Evolutionary conservation across 108 stramenopile genomes (phyloP), one percentile per base, ranked within the genome.

Genomic region (Discostella pseudostelligera): DNA sequence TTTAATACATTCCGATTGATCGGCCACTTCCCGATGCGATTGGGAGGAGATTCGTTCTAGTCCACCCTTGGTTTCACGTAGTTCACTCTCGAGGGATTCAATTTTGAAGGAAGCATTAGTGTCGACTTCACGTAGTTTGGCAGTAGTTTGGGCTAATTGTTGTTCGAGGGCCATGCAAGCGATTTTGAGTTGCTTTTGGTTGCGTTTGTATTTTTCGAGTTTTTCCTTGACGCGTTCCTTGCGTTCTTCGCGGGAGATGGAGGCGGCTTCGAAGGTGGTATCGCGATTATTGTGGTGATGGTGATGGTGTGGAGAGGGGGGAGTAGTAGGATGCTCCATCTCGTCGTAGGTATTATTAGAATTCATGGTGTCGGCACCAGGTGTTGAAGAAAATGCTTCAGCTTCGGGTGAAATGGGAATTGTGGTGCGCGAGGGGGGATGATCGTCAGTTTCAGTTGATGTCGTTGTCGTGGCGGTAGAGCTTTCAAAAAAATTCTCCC

Each of bases 81-180:
- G 24, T 47, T 76, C 67, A 4, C 19, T 39, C 32, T 76, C 74
- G 32, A 76, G 59, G 17, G 53, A 29, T 21, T 69, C 61, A 32
- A 76, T 76, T 50, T 58, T 68, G 25, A 22, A 62, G 1, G 74
- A 66, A 0, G 61, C 74, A 7, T 63, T 57, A 10, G 50, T 58
- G 56, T 76, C 62, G 32, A 76, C 67, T 20, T 76, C 67, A 10
- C 51, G 56, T 28, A 76, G 48, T 58, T 76, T 76, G 29, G 62
- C 47, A 9, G 74, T 61, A 7, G 74, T 76, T 36, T 57, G 26
- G 11, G 47, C 19, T 0, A 76, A 40, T 47, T 62, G 61, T 19
- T 47, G 9, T 35, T 67, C 67, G 50, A 76, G 59, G 10, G 67
- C 59, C n/a, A 36, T 19, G 43, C 66, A 67, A 14, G 67, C 44